phyloP scores from a whole-genome alignment of 2,329 filamentous ascomycete genomes.

The Paraconiothyrium brasiliense region DNA sequence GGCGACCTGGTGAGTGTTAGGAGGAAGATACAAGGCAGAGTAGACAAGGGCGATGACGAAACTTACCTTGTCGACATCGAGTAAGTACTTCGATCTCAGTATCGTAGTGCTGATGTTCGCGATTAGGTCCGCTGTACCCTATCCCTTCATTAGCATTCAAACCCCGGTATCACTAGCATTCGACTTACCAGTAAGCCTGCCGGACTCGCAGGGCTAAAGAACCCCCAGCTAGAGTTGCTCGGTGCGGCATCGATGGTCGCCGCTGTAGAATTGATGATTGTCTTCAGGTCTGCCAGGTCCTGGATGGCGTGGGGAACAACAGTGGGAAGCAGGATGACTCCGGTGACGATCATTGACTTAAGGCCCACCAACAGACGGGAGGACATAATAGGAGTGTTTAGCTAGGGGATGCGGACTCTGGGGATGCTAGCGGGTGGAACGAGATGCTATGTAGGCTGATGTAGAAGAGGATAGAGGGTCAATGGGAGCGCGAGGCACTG shows the following conservation, averaged over 20 bases:
- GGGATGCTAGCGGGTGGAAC: constrained; percentile 8
- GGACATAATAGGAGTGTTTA: constrained; percentile 21
- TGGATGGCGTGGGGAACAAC: constrained; percentile 37
- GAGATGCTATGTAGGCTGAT: constrained; percentile 10
- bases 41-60: background rate
- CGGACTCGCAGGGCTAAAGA: constrained; percentile 23
- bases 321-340: constrained; percentile 36
- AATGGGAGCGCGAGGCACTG: background rate
- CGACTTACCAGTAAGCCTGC: constrained; percentile 24
- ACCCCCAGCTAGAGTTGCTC: constrained; percentile 42
- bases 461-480: background rate
- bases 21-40: background rate
- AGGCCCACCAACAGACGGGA: constrained; percentile 14
- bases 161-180: background rate
- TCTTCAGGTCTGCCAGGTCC: constrained; percentile 40
- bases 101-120: constrained; percentile 45
- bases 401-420: constrained; percentile 8
- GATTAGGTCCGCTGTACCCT: constrained; percentile 45
- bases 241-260: constrained; percentile 37
- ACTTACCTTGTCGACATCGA: constrained; percentile 42
- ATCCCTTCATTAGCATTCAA: background rate
- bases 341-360: constrained; percentile 38
- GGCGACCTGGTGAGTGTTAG: constrained; percentile 13
- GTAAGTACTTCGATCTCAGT: constrained; percentile 40
- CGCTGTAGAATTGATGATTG: constrained; percentile 40